Evolutionary conservation across 768 basidiomycete species (phyloP), one percentile per base, ranked within the genome.

Genomic region (Exsudoporus frostii): DNA sequence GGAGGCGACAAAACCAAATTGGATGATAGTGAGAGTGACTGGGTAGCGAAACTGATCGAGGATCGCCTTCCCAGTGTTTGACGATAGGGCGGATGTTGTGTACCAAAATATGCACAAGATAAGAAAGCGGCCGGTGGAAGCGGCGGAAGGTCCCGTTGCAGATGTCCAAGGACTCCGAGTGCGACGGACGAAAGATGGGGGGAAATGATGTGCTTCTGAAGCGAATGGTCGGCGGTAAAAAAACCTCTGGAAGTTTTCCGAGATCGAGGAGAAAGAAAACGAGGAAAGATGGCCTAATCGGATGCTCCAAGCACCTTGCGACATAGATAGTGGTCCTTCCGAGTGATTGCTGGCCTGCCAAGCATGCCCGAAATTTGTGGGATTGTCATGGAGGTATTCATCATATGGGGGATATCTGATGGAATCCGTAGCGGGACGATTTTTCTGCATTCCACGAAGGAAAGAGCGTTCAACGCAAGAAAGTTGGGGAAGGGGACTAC

Each of bases 21-120:
- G 97, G 64, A 99, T 81, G 66, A 99, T 92, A 36, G 97, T 99
- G 66, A 99, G 84, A 56, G 97, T 98, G 65, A 99, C 82, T 5
- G 97, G 97, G 72, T 90, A 98, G 48, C 85, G 82, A 73, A 98
- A 99, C 62, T 88, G 86, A 60, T 79, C 94, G 61, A 99, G 79
- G 72, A 99, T 95, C 41, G 88, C 82, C 69, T 99, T 99, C 52
- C 95, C 97, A 1, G 96, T 98, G 66, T 98, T 98, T 38, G 92
- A 96, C 2, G 93, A 94, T 46, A 98, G 71, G 1, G 96, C 96
- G 7, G 94, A 97, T 4, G 88, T 85, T 15, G 85, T 80, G 73
- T 99, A 99, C 97, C 97, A 99, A 20, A 98, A 77, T 17, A 76
- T 72, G 67, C 97, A 99, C 32, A 96, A 78, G 50, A 89, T 70